Evolutionary conservation across 2,329 filamentous ascomycete genomes (phyloP).

Genomic region (Salinomyces thailandicus): DNA sequence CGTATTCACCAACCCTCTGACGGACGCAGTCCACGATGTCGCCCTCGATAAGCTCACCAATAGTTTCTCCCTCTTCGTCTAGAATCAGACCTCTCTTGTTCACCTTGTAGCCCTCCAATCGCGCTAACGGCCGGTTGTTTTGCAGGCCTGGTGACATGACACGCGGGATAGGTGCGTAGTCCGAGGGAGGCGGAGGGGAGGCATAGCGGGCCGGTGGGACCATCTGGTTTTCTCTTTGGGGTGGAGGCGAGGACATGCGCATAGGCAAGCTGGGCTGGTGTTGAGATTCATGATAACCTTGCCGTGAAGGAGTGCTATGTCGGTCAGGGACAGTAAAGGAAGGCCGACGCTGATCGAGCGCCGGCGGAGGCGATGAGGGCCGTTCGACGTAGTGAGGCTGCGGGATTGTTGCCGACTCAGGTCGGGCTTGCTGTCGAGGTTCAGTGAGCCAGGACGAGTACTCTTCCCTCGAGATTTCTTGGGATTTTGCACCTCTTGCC

Average conservation of each 20-base stretch:
- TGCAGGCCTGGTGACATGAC: conserved; percentile 3
- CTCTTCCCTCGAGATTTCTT: neutral
- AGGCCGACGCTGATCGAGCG: neutral
- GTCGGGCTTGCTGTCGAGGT: conserved; percentile 1
- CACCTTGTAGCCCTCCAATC: conserved; percentile 42
- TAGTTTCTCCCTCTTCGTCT: conserved; percentile 38
- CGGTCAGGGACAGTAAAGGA: neutral
- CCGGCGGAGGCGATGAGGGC: neutral
- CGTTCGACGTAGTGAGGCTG: neutral
- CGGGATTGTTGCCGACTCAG: conserved; percentile 3
- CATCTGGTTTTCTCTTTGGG: neutral
- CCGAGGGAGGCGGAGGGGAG: neutral
- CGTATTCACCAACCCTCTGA: conserved; percentile 37
- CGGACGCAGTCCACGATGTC: conserved; percentile 35
- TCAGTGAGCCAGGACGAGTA: too few species aligned
- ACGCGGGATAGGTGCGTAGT: conserved; percentile 2
- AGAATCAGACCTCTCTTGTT: conserved; percentile 44
- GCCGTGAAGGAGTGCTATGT: neutral
- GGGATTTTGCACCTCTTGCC: neutral
- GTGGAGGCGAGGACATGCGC: neutral
- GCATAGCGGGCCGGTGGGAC: neutral
- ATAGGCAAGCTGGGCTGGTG: neutral
- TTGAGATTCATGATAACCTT: neutral
- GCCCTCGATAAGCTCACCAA: conserved; percentile 38
- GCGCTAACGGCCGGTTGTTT: conserved; percentile 26